phyloP scores from a whole-genome alignment of 345 rosid species.

The Rhodamnia rubescens region DNA sequence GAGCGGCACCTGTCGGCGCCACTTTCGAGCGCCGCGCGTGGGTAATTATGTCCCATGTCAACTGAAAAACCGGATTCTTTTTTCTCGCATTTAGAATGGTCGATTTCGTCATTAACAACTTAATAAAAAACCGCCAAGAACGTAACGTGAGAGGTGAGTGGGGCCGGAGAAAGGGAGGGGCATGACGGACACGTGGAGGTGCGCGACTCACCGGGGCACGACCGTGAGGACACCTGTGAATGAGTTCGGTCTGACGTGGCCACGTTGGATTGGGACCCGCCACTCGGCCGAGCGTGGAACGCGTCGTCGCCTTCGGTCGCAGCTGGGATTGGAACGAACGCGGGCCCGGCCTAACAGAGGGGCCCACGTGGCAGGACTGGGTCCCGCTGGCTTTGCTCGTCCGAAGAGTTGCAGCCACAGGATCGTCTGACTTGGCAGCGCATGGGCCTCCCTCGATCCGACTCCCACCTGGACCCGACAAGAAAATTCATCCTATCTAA shows the following conservation, averaged over 20 bases:
- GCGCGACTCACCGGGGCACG: not conserved
- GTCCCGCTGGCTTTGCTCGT: not conserved
- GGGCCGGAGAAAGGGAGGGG: not conserved
- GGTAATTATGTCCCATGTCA: not conserved
- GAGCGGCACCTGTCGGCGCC: not conserved
- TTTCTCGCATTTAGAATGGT: not conserved
- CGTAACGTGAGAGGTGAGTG: not conserved
- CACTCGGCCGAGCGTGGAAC: not conserved
- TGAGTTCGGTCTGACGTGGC: constrained; percentile 26
- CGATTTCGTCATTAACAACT: not conserved
- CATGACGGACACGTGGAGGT: constrained; percentile 19
- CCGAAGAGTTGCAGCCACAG: not conserved
- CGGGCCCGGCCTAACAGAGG: not conserved
- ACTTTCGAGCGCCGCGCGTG: not conserved
- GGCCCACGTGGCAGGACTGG: not conserved
- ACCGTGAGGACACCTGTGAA: constrained; percentile 23
- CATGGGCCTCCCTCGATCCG: not conserved
- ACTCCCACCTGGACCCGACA: not conserved
- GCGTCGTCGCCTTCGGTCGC: constrained; percentile 29
- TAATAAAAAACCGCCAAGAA: not conserved
- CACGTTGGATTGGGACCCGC: constrained; percentile 25
- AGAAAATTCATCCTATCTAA: not conserved
- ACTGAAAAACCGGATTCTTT: not conserved
- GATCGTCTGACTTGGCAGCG: not conserved
- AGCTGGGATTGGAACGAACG: not conserved